Base-by-base conservation (phyloP, 208 protist species). In the Wallacemonas sp. region DNA sequence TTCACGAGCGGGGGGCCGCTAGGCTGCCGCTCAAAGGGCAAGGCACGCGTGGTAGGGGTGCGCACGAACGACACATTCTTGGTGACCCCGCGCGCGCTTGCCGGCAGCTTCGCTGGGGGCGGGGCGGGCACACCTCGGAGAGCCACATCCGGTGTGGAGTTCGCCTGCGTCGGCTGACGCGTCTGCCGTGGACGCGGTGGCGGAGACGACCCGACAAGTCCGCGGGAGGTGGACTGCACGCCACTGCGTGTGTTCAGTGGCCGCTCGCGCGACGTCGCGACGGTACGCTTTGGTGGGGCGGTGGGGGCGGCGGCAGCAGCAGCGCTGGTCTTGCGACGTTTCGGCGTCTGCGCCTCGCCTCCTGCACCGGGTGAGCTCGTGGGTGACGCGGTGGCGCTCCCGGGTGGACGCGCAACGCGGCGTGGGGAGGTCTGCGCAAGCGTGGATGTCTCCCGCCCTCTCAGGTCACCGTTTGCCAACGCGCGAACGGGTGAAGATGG, bases 61-160 rank as follows among this genome's bases (percentile, higher is more conserved):
- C 32, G 50, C 10, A 57, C 50, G 38, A 57, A 33, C 30, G 50
- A 3, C 15, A 57, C 12, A n/a, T 34, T 57, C 30, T 57, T 57
- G 29, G 50, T 57, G 12, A 57, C 29, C 15, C 50, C 50, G n/a
- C 50, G 50, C 50, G 50, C 50, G 24, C 50, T 57, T 4, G 30
- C 50, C 30, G 50, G 50, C 29, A 57, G 29, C 50, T 38, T 57
- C 29, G 50, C 10, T 6, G 50, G 50, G 19, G 50, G 50, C 15
- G 50, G 17, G 12, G 26, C 30, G 0, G 26, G 50, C 30, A 57
- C 5, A 3, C 30, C n/a, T 21, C 24, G 50, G 30, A 57, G 29
- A 15, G 50, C 32, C 17, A 19, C 17, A n/a, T 57, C 50, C 21
- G 50, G 50, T 9, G 30, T 39, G 15, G 50, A 33, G 50, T 15